Percentiles rank a stretch among this genome's conserved stretches.
Conservation (phyloP, 2,329 filamentous ascomycete species). For the Exophiala lecanii-corni region DNA sequence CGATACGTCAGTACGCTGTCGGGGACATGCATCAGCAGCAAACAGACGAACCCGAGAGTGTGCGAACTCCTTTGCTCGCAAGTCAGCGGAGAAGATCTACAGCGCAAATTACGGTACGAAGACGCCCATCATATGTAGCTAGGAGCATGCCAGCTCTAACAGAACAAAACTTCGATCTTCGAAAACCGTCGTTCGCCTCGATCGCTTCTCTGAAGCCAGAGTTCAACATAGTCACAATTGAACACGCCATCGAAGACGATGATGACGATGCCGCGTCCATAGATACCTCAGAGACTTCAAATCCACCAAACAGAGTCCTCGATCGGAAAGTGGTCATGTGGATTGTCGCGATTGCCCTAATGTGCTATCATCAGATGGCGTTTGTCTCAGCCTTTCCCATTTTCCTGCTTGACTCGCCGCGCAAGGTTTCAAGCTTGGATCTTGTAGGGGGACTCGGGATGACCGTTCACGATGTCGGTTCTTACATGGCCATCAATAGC, state of each 20-base stretch:
- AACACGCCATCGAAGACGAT: constrained; percentile 10
- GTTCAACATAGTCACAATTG: constrained; percentile 1
- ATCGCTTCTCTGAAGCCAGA: constrained; percentile 13
- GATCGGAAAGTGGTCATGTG: too few species aligned
- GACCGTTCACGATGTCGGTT: constrained; percentile 58
- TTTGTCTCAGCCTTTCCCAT: constrained; percentile 42
- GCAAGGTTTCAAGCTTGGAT: constrained; percentile 8
- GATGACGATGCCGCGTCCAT: background rate
- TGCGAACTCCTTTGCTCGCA: background rate
- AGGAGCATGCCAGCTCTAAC: constrained; percentile 9
- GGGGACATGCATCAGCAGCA: constrained; percentile 4
- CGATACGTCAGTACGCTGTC: constrained; percentile 1
- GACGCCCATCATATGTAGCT: constrained; percentile 5
- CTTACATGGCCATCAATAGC: constrained; percentile 58
- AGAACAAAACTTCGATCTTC: constrained; percentile 19
- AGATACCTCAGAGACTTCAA: background rate
- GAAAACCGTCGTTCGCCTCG: constrained; percentile 15
- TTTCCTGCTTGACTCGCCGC: constrained; percentile 39
- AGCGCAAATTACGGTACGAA: constrained; percentile 1
- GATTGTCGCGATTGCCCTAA: constrained; percentile 38
- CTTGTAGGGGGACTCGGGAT: constrained; percentile 55
- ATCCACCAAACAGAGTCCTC: too few species aligned
- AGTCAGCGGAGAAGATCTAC: too few species aligned
- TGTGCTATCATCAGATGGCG: constrained; percentile 47
- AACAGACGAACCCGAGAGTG: too few species aligned